Evolutionary conservation across 768 basidiomycete species (phyloP).

Genomic region (Pisolithus tinctorius): DNA sequence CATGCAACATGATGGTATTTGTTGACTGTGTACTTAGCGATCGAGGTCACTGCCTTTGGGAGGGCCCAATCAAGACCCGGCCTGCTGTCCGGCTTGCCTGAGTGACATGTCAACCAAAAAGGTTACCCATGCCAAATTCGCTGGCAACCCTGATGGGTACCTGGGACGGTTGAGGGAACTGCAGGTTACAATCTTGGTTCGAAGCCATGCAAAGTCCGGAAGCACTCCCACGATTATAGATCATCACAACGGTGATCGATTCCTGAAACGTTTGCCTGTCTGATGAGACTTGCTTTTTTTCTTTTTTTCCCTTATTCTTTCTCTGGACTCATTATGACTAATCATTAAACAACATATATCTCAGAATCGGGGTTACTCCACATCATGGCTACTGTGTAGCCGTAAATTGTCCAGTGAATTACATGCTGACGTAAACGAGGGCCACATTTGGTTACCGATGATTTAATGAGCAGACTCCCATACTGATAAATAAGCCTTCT

Average conservation of each 20-base stretch:
- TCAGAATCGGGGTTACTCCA: constrained; percentile 7
- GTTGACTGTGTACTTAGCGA: constrained; percentile 25
- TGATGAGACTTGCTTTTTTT: background rate
- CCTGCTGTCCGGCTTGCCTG: constrained; percentile 21
- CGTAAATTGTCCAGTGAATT: constrained; percentile 7
- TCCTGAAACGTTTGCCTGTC: constrained; percentile 8
- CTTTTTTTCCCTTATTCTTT: too few species aligned
- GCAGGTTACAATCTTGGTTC: constrained; percentile 14
- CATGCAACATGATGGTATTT: constrained; percentile 15
- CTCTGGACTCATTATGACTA: constrained; percentile 7
- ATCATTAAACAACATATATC: constrained; percentile 4
- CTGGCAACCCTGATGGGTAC: constrained; percentile 30
- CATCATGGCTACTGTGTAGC: constrained; percentile 4
- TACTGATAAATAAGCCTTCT: constrained; percentile 5
- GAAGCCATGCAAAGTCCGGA: constrained; percentile 11
- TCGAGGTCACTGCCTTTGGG: constrained; percentile 25
- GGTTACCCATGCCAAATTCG: constrained; percentile 24
- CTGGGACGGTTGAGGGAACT: constrained; percentile 10
- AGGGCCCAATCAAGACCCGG: constrained; percentile 18
- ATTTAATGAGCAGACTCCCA: constrained; percentile 8
- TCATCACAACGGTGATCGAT: constrained; percentile 30
- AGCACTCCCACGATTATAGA: constrained; percentile 29
- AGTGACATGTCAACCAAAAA: constrained; percentile 27
- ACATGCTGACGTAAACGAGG: constrained; percentile 22
- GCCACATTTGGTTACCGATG: constrained; percentile 12